These are phyloP conservation scores for Colletotrichum sp. DNA, from an alignment of 2,329 filamentous ascomycete species.

Conservation along the genomic window DNA sequence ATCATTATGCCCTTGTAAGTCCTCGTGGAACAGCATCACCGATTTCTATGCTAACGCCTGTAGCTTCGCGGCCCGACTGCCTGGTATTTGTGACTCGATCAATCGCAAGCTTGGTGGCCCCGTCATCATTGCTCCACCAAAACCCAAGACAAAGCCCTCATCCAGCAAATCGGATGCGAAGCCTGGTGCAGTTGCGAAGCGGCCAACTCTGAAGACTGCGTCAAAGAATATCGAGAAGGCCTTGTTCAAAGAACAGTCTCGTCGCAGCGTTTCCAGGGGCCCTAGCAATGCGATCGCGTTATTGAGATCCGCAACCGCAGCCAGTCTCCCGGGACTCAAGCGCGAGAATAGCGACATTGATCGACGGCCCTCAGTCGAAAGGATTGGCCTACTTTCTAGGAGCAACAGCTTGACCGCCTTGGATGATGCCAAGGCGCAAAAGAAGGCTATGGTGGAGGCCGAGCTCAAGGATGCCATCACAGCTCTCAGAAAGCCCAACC, in stretches of 20 bases:
- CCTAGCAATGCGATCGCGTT: conserved; percentile 66
- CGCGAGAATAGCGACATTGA: conserved; percentile 68
- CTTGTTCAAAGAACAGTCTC: conserved; percentile 62
- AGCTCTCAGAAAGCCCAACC: conserved; percentile 76
- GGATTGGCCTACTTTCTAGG: conserved; percentile 37
- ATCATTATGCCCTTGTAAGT: conserved; percentile 80
- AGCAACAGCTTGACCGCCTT: conserved; percentile 54
- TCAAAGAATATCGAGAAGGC: conserved; percentile 66
- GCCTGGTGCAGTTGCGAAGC: conserved; percentile 58
- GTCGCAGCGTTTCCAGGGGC: conserved; percentile 60
- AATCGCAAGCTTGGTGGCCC: conserved; percentile 81
- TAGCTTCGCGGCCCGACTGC: conserved; percentile 78
- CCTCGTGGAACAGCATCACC: too few species aligned
- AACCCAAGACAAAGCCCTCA: conserved; percentile 53
- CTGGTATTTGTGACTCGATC: conserved; percentile 71
- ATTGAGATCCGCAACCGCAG: conserved; percentile 71
- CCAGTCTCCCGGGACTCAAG: conserved; percentile 66
- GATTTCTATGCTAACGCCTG: conserved; percentile 36
- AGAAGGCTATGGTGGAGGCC: conserved; percentile 70
- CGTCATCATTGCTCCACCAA: conserved; percentile 59
- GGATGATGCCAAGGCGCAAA: conserved; percentile 64
- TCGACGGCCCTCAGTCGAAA: conserved; percentile 44
- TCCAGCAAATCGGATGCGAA: conserved; percentile 49
- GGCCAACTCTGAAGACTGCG: conserved; percentile 44
- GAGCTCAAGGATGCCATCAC: conserved; percentile 78